Conservation (phyloP, 1,284 basidiomycete species). For the Anthracocystis walkeri region DNA sequence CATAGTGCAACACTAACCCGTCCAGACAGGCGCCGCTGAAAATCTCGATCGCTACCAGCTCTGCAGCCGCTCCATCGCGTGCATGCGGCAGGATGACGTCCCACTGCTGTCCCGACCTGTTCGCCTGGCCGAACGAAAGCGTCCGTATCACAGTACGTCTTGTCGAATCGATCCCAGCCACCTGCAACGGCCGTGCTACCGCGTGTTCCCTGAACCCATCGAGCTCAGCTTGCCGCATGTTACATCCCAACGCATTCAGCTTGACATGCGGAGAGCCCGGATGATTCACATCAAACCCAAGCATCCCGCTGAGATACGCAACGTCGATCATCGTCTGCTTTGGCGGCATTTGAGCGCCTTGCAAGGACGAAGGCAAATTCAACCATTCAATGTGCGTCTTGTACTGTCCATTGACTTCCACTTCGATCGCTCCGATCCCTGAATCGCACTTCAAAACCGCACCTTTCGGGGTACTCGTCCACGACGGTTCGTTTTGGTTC, state of each 20-base stretch:
- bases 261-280: constrained; percentile 23
- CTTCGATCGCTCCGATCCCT: constrained; percentile 41
- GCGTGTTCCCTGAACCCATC: constrained; percentile 28
- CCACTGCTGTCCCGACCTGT: constrained; percentile 15
- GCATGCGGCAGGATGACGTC: constrained; percentile 26
- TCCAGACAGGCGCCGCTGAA: constrained; percentile 37
- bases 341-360: constrained; percentile 17
- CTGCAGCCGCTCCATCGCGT: constrained; percentile 2
- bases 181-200: constrained; percentile 13
- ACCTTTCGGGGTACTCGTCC: constrained; percentile 29
- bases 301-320: constrained; percentile 26
- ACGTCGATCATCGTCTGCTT: constrained; percentile 28
- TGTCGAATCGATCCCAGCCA: constrained; percentile 19
- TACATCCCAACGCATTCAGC: constrained; percentile 46
- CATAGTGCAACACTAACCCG: constrained; percentile 26
- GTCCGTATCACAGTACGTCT: constrained; percentile 13
- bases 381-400: constrained; percentile 47
- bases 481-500: constrained; percentile 38
- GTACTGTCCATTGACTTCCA: constrained; percentile 39
- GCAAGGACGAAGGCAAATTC: constrained; percentile 4
- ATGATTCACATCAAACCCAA: constrained; percentile 42
- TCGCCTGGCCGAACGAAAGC: constrained; percentile 25
- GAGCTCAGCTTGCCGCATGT: constrained; percentile 47
- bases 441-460: constrained; percentile 31
- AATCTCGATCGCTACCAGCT: constrained; percentile 21